phyloP scores from a whole-genome alignment of 2,329 filamentous ascomycete species.

The Fusarium lyarnte region DNA sequence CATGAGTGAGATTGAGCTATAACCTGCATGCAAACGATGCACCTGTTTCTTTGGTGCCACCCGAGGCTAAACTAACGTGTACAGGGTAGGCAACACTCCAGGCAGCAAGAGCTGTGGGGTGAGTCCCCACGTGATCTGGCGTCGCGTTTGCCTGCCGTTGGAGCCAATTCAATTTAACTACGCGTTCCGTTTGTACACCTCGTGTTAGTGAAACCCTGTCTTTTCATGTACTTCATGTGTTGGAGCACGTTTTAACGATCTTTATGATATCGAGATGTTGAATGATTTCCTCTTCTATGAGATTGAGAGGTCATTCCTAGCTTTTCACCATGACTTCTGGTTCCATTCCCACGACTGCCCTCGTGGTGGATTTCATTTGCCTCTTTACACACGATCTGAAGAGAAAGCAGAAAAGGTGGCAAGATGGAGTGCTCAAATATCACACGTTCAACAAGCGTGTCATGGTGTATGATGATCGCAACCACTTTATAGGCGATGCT shows the following conservation, averaged over 20 bases:
- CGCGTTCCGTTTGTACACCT: constrained; percentile 14
- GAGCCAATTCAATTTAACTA: neutral
- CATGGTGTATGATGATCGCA: constrained; percentile 87
- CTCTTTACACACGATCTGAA: constrained; percentile 87
- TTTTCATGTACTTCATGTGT: neutral
- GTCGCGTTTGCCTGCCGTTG: constrained; percentile 17
- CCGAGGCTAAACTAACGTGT: too few relatives aligned
- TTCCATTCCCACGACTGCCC: constrained; percentile 61
- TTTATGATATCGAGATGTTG: constrained; percentile 8
- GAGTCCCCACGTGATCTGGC: constrained; percentile 31
- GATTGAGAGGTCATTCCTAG: neutral
- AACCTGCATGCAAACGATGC: neutral
- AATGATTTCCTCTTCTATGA: neutral
- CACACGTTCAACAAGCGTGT: constrained; percentile 91
- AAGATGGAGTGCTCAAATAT: constrained; percentile 87
- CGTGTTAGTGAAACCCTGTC: neutral
- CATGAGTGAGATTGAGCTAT: neutral
- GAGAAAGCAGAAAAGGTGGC: constrained; percentile 91
- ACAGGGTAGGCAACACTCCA: neutral
- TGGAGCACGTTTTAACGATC: too few relatives aligned
- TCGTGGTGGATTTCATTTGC: constrained; percentile 83
- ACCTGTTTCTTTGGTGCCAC: neutral
- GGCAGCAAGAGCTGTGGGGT: constrained; percentile 11
- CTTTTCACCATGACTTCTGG: constrained; percentile 26
- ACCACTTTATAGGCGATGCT: constrained; percentile 84